Conservation (phyloP, 306 rosid genomes). For the Gynostemma pentaphyllum region DNA sequence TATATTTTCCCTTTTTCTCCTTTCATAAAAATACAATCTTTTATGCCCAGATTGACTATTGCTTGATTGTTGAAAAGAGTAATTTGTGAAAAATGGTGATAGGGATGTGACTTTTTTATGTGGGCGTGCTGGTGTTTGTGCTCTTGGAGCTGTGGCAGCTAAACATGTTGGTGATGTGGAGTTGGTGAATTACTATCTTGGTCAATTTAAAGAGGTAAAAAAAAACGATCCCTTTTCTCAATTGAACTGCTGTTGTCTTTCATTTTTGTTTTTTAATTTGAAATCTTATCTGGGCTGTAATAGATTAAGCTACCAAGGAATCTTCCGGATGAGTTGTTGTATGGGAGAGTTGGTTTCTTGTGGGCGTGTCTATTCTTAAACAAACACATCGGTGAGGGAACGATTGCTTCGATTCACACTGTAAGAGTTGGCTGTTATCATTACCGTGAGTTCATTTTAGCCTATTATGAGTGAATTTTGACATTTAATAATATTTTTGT, state of each 20-base stretch:
- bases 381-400: conserved; percentile 46
- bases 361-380: conserved; percentile 67
- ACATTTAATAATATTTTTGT: not conserved
- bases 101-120: conserved; percentile 62
- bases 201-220: conserved; percentile 45
- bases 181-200: conserved; percentile 34
- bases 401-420: conserved; percentile 38
- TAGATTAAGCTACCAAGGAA: conserved; percentile 55
- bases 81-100: conserved; percentile 13
- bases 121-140: conserved; percentile 70
- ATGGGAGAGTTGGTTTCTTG: conserved; percentile 62
- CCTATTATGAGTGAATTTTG: conserved; percentile 2
- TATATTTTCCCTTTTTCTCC: not conserved
- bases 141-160: conserved; percentile 66
- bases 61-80: not conserved
- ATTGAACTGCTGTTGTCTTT: not conserved
- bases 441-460: not conserved
- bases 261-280: not conserved
- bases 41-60: not conserved
- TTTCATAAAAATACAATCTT: not conserved
- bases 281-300: not conserved
- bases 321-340: conserved; percentile 65
- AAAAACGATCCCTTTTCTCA: not conserved
- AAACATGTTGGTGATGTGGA: conserved; percentile 35
- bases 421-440: conserved; percentile 26